Base-by-base conservation (phyloP, 805 yeast genomes). In the Kodamaea jinghongensis region DNA sequence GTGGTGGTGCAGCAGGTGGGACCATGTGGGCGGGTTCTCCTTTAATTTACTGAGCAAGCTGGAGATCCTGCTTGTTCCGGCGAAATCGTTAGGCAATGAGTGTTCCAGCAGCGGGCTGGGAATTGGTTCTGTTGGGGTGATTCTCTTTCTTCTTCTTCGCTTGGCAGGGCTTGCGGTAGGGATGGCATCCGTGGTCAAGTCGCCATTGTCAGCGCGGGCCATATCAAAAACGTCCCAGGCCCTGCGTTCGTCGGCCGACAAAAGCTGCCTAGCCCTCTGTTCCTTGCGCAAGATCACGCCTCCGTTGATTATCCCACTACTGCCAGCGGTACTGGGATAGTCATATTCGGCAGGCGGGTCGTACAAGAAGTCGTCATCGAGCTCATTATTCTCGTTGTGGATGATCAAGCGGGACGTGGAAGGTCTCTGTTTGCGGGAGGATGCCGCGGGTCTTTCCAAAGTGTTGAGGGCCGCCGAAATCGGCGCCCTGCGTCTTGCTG, bases 161-260 rank as follows among this genome's bases (percentile, higher is more conserved):
- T 40, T 47, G 15, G 11, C 37, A 13, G 44, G 25, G 5, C 26
- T 4, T 1, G 27, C 9, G 11, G 10, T 22, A 3, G 33, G 5
- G 10, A 6, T 9, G 9, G 22, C 36, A 4, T 13, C 23, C 7
- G 13, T n/a, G 16, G n/a, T 6, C 9, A 28, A 22, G 34, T 25
- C 42, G 8, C 12, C 34, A n/a, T n/a, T n/a, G 4, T 47, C 50
- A 23, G 43, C 42, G 10, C 61, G 44, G 1, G 62, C 65, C 34
- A 49, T 50, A 10, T 67, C 70, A 41, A 65, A 65, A 29, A 58
- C 29, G 17, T 55, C 59, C 74, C 74, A 69, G 3, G 71, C 54
- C 17, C 50, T 48, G 4, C 55, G 45, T 42, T 68, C 74, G 12
- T 67, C 74, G 13, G 52, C 42, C 3, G 66, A 51, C 12, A 67